A percentile compares a stretch with the other conserved stretches of the same genome.
Evolutionary conservation across 2,329 filamentous ascomycete species (phyloP).

Genomic region (Tolypocladium tundrense): DNA sequence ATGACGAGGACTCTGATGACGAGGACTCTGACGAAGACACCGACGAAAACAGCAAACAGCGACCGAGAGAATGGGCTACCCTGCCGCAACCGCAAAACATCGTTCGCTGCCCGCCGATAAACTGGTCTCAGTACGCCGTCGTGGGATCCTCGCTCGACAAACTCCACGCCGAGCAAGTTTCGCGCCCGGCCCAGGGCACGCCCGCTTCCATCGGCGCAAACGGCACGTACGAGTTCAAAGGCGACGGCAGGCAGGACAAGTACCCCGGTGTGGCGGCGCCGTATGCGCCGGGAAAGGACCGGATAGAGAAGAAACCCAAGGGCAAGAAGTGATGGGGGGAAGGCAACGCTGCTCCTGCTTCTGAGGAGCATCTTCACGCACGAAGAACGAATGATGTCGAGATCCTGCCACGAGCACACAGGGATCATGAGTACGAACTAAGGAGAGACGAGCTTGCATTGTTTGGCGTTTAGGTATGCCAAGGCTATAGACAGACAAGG

Average conservation of each 20-base stretch:
- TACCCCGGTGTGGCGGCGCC: slow-evolving; percentile 45
- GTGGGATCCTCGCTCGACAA: slow-evolving; percentile 70
- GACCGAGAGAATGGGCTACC: slow-evolving; percentile 39
- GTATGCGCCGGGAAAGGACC: slow-evolving; percentile 44
- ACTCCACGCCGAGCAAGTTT: slow-evolving; percentile 70
- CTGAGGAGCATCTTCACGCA: neutral
- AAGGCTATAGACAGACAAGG: neutral
- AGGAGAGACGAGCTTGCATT: neutral
- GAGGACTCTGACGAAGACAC: slow-evolving; percentile 16
- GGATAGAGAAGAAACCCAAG: slow-evolving; percentile 28
- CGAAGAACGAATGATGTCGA: neutral
- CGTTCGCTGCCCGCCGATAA: slow-evolving; percentile 77
- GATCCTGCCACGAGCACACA: neutral
- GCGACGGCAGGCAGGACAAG: slow-evolving; percentile 31
- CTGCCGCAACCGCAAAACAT: slow-evolving; percentile 74
- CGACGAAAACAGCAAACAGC: slow-evolving; percentile 19
- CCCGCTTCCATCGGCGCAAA: slow-evolving; percentile 33
- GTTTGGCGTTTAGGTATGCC: neutral
- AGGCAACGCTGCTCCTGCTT: too few relatives aligned
- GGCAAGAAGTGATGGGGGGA: slow-evolving; percentile 15
- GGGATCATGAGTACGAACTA: neutral
- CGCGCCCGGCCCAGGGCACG: slow-evolving; percentile 47
- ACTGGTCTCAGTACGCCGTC: slow-evolving; percentile 93
- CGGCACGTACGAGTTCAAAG: slow-evolving; percentile 42
- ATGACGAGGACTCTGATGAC: slow-evolving; percentile 12